A percentile compares a stretch with the other conserved stretches of the same genome.
phyloP scores from a whole-genome alignment of 345 rosid species.

The Salix udensis region DNA sequence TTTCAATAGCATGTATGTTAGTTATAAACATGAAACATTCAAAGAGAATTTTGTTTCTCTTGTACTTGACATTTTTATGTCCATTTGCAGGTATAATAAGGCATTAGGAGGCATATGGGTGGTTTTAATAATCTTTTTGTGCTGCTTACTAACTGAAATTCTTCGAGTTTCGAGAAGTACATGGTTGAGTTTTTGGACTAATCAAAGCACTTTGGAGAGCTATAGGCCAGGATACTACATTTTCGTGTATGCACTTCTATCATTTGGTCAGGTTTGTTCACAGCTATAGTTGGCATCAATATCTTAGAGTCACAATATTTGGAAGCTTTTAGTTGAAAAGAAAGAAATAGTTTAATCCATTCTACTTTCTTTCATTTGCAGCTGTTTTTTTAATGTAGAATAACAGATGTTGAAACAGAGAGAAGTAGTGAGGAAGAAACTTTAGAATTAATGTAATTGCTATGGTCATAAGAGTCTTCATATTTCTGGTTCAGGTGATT shows the following conservation, averaged over 20 bases:
- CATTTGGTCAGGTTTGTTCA: conserved; percentile 71
- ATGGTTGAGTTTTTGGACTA: conserved; percentile 97
- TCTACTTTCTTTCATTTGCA: neutral
- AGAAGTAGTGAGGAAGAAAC: neutral
- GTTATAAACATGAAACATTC: neutral
- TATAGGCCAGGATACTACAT: conserved; percentile 73
- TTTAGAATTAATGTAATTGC: neutral
- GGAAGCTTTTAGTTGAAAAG: neutral
- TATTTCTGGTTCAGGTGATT: conserved; percentile 54
- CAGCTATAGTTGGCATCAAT: neutral
- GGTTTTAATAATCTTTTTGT: conserved; percentile 60
- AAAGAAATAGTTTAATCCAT: neutral
- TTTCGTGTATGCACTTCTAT: conserved; percentile 63
- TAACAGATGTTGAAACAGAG: too few relatives aligned
- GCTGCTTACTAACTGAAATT: conserved; percentile 71
- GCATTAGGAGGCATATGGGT: conserved; percentile 95
- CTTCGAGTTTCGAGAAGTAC: conserved; percentile 89
- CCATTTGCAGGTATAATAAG: conserved; percentile 67
- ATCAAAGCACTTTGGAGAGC: conserved; percentile 49
- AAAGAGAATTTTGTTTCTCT: neutral
- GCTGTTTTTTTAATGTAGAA: neutral
- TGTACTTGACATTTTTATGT: neutral
- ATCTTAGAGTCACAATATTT: neutral
- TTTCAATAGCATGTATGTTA: neutral
- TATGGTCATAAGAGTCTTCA: neutral